Evolutionary conservation across 1,139 yeast species (phyloP).

Genomic region (Protomyces gravidus): DNA sequence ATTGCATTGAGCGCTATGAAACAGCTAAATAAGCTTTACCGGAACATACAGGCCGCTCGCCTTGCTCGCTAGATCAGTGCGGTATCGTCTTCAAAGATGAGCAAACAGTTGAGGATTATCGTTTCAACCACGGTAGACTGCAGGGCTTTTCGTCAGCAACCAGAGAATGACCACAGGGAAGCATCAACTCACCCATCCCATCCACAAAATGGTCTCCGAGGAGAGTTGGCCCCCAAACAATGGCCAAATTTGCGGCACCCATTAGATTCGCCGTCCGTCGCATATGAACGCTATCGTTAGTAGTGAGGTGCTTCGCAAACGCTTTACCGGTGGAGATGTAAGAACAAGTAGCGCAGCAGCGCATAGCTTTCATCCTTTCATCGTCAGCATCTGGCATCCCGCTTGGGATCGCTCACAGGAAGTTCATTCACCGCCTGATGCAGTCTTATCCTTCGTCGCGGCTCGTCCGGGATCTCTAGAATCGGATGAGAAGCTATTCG

Average conservation of each 20-base stretch:
- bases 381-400: no score
- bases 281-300: slow-evolving; percentile 48
- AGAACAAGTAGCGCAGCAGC: slow-evolving; percentile 73
- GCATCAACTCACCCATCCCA: background rate
- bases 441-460: background rate
- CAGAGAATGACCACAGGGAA: no score
- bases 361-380: slow-evolving; percentile 86
- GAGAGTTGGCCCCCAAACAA: slow-evolving; percentile 91
- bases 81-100: background rate
- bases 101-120: background rate
- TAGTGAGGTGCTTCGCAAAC: background rate
- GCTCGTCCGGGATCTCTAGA: background rate
- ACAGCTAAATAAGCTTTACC: no score
- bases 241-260: slow-evolving; percentile 72
- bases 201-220: slow-evolving; percentile 43
- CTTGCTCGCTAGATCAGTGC: no score
- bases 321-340: slow-evolving; percentile 62
- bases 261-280: slow-evolving; percentile 66
- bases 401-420: background rate
- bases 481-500: background rate
- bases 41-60: no score
- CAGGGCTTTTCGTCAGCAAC: background rate
- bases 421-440: background rate
- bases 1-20: no score
- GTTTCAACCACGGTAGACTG: background rate